These are phyloP conservation scores for Pulveroboletus ravenelii DNA, from an alignment of 768 basidiomycete genomes.

Conservation along the genomic window DNA sequence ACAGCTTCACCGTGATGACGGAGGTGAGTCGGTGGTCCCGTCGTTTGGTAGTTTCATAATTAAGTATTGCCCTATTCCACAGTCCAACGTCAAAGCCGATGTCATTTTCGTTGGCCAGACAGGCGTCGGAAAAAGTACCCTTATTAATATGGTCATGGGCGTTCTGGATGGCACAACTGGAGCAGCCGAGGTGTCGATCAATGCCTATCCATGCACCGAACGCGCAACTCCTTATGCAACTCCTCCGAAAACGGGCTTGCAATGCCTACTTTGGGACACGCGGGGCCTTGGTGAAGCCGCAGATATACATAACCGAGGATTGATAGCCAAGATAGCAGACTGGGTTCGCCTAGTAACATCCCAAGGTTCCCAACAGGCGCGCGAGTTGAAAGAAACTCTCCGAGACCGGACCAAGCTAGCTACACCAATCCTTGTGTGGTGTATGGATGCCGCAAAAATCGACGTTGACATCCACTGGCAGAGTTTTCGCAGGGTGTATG, in stretches of 20 bases:
- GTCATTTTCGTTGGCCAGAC: slow-evolving; percentile 24
- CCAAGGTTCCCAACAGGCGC: slow-evolving; percentile 9
- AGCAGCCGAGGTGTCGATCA: slow-evolving; percentile 18
- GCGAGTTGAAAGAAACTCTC: slow-evolving; percentile 17
- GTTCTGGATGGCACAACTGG: background rate
- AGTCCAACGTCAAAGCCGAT: slow-evolving; percentile 12
- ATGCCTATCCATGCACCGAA: slow-evolving; percentile 17
- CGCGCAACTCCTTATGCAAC: slow-evolving; percentile 5
- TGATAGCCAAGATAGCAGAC: slow-evolving; percentile 7
- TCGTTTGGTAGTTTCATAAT: slow-evolving; percentile 1
- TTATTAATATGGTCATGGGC: slow-evolving; percentile 23
- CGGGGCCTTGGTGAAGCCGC: slow-evolving; percentile 23
- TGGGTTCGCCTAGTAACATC: slow-evolving; percentile 8
- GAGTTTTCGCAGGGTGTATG: slow-evolving; percentile 20
- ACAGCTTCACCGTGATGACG: slow-evolving; percentile 9
- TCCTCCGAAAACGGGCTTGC: background rate
- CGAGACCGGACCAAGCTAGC: slow-evolving; percentile 1
- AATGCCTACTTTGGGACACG: slow-evolving; percentile 24
- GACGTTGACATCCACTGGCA: slow-evolving; percentile 13
- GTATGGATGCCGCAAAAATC: slow-evolving; percentile 21
- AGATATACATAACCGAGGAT: slow-evolving; percentile 1
- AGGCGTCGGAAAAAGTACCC: slow-evolving; percentile 23
- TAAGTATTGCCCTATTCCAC: background rate
- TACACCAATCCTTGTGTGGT: slow-evolving; percentile 23
- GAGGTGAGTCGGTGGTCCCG: slow-evolving; percentile 13